Evolutionary conservation across 2,329 filamentous ascomycete species (phyloP), one percentile per base, ranked within the genome.

Genomic region (Colletotrichum sublineola): DNA sequence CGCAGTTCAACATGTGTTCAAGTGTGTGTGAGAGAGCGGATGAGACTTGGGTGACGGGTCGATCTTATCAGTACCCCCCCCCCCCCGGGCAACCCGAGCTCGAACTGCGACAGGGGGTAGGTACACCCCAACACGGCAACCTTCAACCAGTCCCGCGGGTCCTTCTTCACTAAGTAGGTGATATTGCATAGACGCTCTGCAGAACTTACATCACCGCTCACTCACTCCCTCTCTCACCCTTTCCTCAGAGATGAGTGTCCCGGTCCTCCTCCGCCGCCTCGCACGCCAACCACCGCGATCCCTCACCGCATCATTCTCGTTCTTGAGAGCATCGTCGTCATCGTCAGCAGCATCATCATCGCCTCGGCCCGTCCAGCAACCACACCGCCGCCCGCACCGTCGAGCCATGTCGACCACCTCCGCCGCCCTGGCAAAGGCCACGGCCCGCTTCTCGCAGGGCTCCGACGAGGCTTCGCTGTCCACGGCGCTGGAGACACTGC

Each of bases 381-480:
- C 29, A 36, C 31, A 11, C 31, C 31, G 24, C n/a, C 42, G 12
- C 20, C 60, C 18, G 11, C n/a, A 52, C n/a, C 60, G 8, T 6
- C 33, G 46, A 52, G 24, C 60, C 18, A 73, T 73, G 70, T 62
- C 63, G 20, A 71, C 63, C 3, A 50, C 68, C 7, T 5, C 61
- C 20, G 14, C 44, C 36, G 12, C 42, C 8, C 29, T 33, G n/a
- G 48, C 55, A 36, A 38, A 50, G 55, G 56, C 52, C 29, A 64
- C 60, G 33, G 75, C 77, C 56, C 75, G 66, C 69, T 88, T 88
- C 79, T 84, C 86, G 3, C 75, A 82, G 38, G 86, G 84, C 70
- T 84, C 84, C 6, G 84, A 89, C 73, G 80, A 81, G 70, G 73
- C 79, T 3, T 77, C 78, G 29, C 75, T 85, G 58, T 76, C 78